Base-by-base conservation (phyloP, 768 basidiomycete species). In the Trametes punicea region DNA sequence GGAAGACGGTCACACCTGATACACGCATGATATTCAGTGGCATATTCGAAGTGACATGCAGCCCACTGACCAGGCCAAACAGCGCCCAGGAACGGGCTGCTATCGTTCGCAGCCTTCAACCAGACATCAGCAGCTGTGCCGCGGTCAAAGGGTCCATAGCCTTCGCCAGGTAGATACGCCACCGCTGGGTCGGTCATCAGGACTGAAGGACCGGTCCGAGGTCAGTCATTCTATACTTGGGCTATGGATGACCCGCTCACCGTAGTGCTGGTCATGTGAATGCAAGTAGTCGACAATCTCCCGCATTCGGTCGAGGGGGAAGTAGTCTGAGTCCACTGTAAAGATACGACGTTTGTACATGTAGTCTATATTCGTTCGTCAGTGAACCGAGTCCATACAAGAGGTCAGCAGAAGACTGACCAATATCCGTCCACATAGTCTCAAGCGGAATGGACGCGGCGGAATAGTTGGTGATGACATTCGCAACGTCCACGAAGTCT, bases 391-490 rank as follows among this genome's bases (percentile, higher is more conserved):
- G 25, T 1, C 1, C 16, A 7, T 23, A n/a, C 16, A 2, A 0
- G 10, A 3, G 33, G 52, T 10, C 18, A 42, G 4, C 46, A 59
- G 4, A 30, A 3, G 33, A 18, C 61, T 26, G 62, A 80, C 84
- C 84, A 31, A 88, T 88, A 67, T 88, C 87, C 2, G 85, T 86
- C 86, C 86, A 88, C 85, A 88, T 87, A 0, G 85, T 87, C 67
- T 89, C 85, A 3, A 88, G 75, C 6, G 86, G 87, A 50, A 89
- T 88, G 4, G 69, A 65, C 0, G 84, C 83, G 1, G 70, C 75
- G 1, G 82, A 77, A 59, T 88, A 88, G 65, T 79, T 83, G 0
- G 77, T 68, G 52, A 88, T 81, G 4, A 87, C 86, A 31, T 73
- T 69, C 0, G 84, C 80, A 1, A 87, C 83, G 29, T 85, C 80